Base-by-base conservation (phyloP, 805 yeast genomes). In the Starmerella gropengiesseri region DNA sequence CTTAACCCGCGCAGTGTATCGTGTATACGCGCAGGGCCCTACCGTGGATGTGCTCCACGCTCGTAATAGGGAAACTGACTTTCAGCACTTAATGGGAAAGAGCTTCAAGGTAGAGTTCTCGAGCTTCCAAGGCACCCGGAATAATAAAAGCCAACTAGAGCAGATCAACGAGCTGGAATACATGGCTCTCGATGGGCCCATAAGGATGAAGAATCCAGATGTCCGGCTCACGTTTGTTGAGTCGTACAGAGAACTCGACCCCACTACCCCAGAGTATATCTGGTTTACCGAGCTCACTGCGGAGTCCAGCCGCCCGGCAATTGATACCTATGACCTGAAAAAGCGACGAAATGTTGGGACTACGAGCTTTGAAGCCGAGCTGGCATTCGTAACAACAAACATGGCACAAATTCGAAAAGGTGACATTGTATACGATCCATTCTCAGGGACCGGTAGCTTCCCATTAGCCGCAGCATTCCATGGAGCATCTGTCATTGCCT, bases 381-480 rank as follows among this genome's bases (percentile, higher is more conserved):
- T 91, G 46, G 77, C 96, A 0, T 63, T 91, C 36, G 80, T 87
- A 13, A 80, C 93, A 23, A 82, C 94, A 55, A 91, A 89, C 55
- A 70, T 91, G 40, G 95, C 82, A 0, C 86, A 81, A 49, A 84
- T 80, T 12, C 67, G 60, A 28, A 67, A 70, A 0, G 81, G 79
- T 0, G 72, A 77, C 41, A 56, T 86, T 3, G 74, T 81, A 57
- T 89, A 84, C 57, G 98, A 91, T 61, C 98, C 98, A 19, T 91
- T 91, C 64, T 85, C 83, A 3, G 98, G 98, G 0, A 91, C 98
- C 0, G 98, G 98, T 0, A 84, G 95, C 17, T 91, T 91, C 56
- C 66, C 89, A 30, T 80, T 85, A 1, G 87, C 95, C 1, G 94
- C 86, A 11, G 84, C 87, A 0, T 74, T 79, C 49, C 85, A 74